Base-by-base conservation (phyloP, 306 rosid species). In the Trifolium repens region DNA sequence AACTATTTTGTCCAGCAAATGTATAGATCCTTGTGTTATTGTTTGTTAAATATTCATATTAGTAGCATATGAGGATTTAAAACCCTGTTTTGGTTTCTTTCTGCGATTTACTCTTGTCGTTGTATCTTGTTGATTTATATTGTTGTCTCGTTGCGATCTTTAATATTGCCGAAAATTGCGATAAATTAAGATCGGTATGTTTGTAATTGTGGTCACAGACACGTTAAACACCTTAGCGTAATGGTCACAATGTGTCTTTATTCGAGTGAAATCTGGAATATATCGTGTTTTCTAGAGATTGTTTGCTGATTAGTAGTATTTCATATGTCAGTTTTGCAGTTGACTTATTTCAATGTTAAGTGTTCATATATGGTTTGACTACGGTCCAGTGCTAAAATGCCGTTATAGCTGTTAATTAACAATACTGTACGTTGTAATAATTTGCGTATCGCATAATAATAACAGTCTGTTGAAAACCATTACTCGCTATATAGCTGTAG, bases 251-350 rank as follows among this genome's bases (percentile, higher is more conserved):
- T 2, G 14, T 55, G 35, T 32, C 15, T 55, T 57, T 57, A 2
- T 34, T 8, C 37, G 15, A 26, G 8, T 27, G 32, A 66, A 34
- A 24, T 76, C 4, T 5, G 40, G 50, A 24, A 9, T 55, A 8
- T 70, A 3, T 35, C 59, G 8, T 54, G 15, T 35, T 39, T 69
- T 59, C 30, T n/a, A 46, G 55, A 40, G 35, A 11, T 46, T 63
- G 67, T 9, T 14, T 49, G 58, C 43, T 74, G 30, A 68, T 35
- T 71, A 14, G 57, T 71, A 14, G 57, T 55, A 46, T 15, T 40
- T 79, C 24, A 1, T 59, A 0, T 46, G 30, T 14, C 3, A 16
- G 63, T 55, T 79, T 15, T 64, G 72, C 78, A 35, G 69, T 71
- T 55, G 14, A 15, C 52, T 19, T 49, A 4, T 39, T 43, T 76